These are phyloP conservation scores for Penicillium antarcticum DNA, from an alignment of 495 filamentous ascomycete genomes.

Conservation along the genomic window DNA sequence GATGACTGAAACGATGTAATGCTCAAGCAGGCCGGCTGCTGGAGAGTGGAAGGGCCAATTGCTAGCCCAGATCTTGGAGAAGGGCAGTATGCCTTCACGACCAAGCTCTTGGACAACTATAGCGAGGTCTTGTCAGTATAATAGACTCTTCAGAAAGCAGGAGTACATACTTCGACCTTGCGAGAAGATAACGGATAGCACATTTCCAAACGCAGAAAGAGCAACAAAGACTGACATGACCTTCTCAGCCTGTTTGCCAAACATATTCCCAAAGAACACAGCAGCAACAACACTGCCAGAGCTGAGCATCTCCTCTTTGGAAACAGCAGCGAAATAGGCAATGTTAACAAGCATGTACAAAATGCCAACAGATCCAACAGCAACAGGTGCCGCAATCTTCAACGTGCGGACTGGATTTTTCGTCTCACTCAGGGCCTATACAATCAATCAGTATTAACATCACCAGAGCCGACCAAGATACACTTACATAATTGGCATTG, in stretches of 20 bases:
- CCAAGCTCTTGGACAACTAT: conserved; percentile 61
- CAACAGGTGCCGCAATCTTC: conserved; percentile 60
- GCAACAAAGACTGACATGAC: conserved; percentile 69
- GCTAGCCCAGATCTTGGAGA: conserved; percentile 59
- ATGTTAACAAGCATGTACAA: conserved; percentile 70
- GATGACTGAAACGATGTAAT: conserved; percentile 57
- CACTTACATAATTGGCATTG: conserved; percentile 53
- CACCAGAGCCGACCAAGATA: neutral
- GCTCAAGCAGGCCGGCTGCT: conserved; percentile 58
- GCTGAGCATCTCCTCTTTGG: conserved; percentile 57
- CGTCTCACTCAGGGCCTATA: conserved; percentile 58
- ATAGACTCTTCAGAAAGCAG: neutral
- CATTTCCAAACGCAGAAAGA: conserved; percentile 69
- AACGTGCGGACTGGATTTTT: conserved; percentile 61
- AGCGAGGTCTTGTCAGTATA: neutral
- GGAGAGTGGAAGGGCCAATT: conserved; percentile 63
- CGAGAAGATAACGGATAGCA: conserved; percentile 66
- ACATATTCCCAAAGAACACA: conserved; percentile 64
- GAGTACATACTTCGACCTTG: conserved; percentile 52
- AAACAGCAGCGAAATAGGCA: conserved; percentile 68
- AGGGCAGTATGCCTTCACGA: conserved; percentile 62
- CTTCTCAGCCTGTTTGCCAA: conserved; percentile 54
- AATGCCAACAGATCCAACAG: conserved; percentile 56
- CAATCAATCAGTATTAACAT: conserved; percentile 5
- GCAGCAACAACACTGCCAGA: conserved; percentile 61